A percentile compares a stretch with the other conserved stretches of the same genome.
Conservation (phyloP, 805 yeast species). For the Candida qinlingensis region DNA sequence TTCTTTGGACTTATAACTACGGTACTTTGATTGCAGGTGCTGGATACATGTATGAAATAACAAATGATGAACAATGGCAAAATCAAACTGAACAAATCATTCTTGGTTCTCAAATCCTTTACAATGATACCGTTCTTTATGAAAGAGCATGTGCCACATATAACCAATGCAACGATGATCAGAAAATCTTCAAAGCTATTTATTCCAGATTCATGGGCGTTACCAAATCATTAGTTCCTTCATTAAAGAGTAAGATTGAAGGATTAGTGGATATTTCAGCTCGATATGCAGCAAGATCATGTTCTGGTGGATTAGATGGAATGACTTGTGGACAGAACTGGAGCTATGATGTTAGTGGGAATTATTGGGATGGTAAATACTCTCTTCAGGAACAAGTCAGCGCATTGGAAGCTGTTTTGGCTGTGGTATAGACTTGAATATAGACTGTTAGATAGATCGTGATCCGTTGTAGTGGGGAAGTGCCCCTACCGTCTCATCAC, state of each 20-base stretch:
- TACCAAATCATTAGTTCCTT: slow-evolving; percentile 67
- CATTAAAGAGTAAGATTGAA: slow-evolving; percentile 28
- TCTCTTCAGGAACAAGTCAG: slow-evolving; percentile 91
- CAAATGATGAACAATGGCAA: slow-evolving; percentile 59
- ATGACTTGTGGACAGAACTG: slow-evolving; percentile 85
- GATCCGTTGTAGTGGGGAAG: not conserved
- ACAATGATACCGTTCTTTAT: slow-evolving; percentile 50
- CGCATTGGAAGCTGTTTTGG: slow-evolving; percentile 63
- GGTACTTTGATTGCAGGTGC: slow-evolving; percentile 70
- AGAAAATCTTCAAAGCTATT: slow-evolving; percentile 84
- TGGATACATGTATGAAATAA: slow-evolving; percentile 66
- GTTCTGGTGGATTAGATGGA: slow-evolving; percentile 83
- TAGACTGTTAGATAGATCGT: not conserved
- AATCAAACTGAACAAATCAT: slow-evolving; percentile 13
- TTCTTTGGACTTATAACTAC: slow-evolving; percentile 81
- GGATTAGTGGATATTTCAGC: slow-evolving; percentile 44
- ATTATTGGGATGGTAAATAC: slow-evolving; percentile 63
- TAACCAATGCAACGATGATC: slow-evolving; percentile 70
- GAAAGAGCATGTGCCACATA: slow-evolving; percentile 82
- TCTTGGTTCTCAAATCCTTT: slow-evolving; percentile 27
- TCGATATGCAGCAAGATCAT: slow-evolving; percentile 71
- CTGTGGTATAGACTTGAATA: slow-evolving; percentile 20
- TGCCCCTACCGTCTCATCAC: not conserved
- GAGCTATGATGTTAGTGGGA: slow-evolving; percentile 35
- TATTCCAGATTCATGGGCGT: slow-evolving; percentile 68